These are phyloP conservation scores for Massarina eburnea DNA, from an alignment of 2,329 filamentous ascomycete species.

Conservation along the genomic window DNA sequence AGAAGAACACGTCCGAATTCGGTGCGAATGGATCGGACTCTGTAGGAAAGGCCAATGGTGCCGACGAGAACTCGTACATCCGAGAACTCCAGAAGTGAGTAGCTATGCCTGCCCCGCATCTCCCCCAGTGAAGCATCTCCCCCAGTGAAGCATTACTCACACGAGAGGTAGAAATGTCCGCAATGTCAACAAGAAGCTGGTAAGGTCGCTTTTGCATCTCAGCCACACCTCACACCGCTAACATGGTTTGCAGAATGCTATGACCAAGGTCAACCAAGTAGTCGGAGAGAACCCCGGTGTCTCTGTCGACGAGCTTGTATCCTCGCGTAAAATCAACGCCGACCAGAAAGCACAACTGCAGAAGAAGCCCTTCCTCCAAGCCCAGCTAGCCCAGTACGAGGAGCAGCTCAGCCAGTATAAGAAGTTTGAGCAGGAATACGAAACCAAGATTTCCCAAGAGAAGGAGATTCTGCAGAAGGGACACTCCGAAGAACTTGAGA, in stretches of 20 bases:
- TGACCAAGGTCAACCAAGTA: constrained; percentile 70
- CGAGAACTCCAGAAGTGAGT: constrained; percentile 88
- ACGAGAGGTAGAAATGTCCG: constrained; percentile 70
- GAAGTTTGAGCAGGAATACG: constrained; percentile 74
- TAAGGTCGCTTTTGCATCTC: constrained; percentile 51
- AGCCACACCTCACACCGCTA: constrained; percentile 14
- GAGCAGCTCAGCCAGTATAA: constrained; percentile 74
- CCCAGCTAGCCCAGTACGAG: constrained; percentile 69
- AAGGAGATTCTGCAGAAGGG: constrained; percentile 57
- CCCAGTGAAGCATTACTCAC: constrained; percentile 20
- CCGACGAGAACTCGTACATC: constrained; percentile 77
- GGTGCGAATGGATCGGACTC: constrained; percentile 35
- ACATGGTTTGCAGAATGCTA: constrained; percentile 58
- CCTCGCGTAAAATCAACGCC: constrained; percentile 72
- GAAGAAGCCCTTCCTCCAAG: constrained; percentile 73
- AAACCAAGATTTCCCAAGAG: constrained; percentile 60
- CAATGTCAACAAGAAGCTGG: constrained; percentile 92
- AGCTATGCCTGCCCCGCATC: constrained; percentile 7
- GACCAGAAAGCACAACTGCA: constrained; percentile 77
- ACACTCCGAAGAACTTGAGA: constrained; percentile 61
- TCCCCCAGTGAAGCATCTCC: too few species aligned
- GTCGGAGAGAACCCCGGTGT: constrained; percentile 70
- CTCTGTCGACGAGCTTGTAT: constrained; percentile 72
- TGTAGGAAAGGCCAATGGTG: constrained; percentile 52
- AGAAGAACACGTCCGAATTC: constrained; percentile 33